These are phyloP conservation scores for Bondarzewia mesenterica DNA, from an alignment of 1,284 basidiomycete genomes.

Conservation along the genomic window DNA sequence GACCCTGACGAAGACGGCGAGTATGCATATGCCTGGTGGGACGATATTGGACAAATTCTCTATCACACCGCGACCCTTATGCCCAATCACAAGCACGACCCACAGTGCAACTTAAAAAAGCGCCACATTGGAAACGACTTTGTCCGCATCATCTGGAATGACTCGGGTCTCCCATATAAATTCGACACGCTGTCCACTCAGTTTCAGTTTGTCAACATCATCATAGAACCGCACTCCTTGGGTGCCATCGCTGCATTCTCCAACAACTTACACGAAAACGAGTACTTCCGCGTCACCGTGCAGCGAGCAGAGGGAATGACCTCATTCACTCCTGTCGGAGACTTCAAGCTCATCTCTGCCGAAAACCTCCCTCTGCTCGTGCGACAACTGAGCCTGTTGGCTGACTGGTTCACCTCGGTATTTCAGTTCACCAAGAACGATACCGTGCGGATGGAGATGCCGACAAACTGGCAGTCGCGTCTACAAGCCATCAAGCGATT, in stretches of 20 bases:
- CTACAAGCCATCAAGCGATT: constrained; percentile 73
- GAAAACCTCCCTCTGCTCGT: constrained; percentile 77
- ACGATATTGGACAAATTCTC: constrained; percentile 92
- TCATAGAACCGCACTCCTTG: constrained; percentile 89
- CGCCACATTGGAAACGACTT: constrained; percentile 92
- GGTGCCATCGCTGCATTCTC: constrained; percentile 78
- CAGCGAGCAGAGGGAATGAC: constrained; percentile 84
- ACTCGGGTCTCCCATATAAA: constrained; percentile 78
- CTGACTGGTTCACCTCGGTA: constrained; percentile 84
- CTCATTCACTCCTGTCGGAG: constrained; percentile 84
- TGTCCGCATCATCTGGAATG: constrained; percentile 96
- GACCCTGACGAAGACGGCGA: constrained; percentile 87
- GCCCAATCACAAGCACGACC: constrained; percentile 72
- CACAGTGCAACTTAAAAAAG: constrained; percentile 78
- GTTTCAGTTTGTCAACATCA: constrained; percentile 97
- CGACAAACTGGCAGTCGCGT: constrained; percentile 84
- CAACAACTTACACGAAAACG: constrained; percentile 72
- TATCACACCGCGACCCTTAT: constrained; percentile 98
- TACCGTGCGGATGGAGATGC: constrained; percentile 66
- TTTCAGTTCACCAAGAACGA: constrained; percentile 71
- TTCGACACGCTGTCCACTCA: constrained; percentile 90
- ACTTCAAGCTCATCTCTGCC: constrained; percentile 88
- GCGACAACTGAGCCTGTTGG: constrained; percentile 77
- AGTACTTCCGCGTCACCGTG: constrained; percentile 88
- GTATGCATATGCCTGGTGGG: constrained; percentile 98